A percentile compares a stretch with the other conserved stretches of the same genome.
Conservation (phyloP, 78 protist species). For the slime mould (Dictyostelium discoideum) region DNA sequence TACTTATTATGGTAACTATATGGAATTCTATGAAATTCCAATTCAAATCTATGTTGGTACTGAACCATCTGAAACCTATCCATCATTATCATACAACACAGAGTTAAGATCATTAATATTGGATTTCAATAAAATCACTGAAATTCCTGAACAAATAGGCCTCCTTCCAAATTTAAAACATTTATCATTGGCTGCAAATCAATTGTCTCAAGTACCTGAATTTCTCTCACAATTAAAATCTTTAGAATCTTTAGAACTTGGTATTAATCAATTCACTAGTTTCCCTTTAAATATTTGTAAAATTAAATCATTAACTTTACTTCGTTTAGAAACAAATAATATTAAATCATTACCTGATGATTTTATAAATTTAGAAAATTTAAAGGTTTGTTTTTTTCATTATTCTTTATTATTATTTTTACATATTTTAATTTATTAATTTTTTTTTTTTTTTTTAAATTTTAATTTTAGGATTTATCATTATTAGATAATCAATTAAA, state of each 20-base stretch:
- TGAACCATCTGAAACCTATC: neutral
- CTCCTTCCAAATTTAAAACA: slow-evolving; percentile 4
- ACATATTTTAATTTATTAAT: no score
- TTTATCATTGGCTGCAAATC: slow-evolving; percentile 49
- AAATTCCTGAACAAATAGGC: slow-evolving; percentile 6
- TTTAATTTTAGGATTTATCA: slow-evolving; percentile 13
- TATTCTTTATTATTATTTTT: neutral
- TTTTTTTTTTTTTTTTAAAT: no score
- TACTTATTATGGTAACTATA: neutral
- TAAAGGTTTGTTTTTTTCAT: slow-evolving; percentile 18
- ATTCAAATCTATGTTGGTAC: neutral
- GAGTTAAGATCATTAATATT: slow-evolving; percentile 14
- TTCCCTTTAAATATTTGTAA: slow-evolving; percentile 22
- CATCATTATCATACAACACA: neutral
- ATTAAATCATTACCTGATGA: neutral
- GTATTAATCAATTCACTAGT: slow-evolving; percentile 1
- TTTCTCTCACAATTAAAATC: neutral
- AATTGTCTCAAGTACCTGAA: slow-evolving; percentile 18
- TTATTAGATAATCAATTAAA: slow-evolving; percentile 21
- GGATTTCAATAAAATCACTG: slow-evolving; percentile 35
- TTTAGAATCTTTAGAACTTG: slow-evolving; percentile 7
- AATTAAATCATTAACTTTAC: slow-evolving; percentile 6
- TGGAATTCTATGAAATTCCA: slow-evolving; percentile 7
- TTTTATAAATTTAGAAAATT: neutral
- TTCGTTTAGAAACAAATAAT: slow-evolving; percentile 42